A percentile compares a stretch with the other conserved stretches of the same genome.
Evolutionary conservation across 768 basidiomycete genomes (phyloP).

Genomic region (Kondoa malvinella): DNA sequence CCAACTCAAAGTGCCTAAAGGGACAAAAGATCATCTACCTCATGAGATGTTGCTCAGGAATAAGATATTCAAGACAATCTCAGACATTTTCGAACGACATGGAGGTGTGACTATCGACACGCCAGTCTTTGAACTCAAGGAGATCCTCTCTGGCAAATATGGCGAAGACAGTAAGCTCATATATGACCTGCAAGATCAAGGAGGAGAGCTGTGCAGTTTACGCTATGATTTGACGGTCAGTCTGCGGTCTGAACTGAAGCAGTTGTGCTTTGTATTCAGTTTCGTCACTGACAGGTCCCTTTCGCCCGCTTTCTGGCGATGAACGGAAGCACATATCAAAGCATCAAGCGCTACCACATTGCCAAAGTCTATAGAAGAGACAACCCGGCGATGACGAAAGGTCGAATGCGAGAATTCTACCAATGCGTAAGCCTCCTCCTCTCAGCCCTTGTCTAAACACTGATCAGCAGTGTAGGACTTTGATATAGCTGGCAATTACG

Average conservation of each 20-base stretch:
- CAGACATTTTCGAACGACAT: slow-evolving; percentile 68
- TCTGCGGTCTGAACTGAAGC: not conserved
- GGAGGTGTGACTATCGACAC: slow-evolving; percentile 90
- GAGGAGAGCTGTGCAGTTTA: slow-evolving; percentile 84
- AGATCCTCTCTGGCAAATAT: slow-evolving; percentile 87
- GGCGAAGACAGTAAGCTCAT: slow-evolving; percentile 96
- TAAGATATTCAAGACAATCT: slow-evolving; percentile 72
- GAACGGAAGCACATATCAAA: slow-evolving; percentile 54
- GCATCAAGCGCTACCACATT: slow-evolving; percentile 81
- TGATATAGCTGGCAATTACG: slow-evolving; percentile 79
- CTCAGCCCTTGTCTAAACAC: not conserved
- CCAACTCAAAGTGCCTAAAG: slow-evolving; percentile 86
- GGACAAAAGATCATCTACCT: slow-evolving; percentile 86
- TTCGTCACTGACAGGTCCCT: slow-evolving; percentile 41
- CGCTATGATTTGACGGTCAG: slow-evolving; percentile 82
- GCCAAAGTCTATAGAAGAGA: slow-evolving; percentile 98
- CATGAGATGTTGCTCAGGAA: slow-evolving; percentile 81
- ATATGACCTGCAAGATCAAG: slow-evolving; percentile 92
- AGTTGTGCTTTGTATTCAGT: not conserved
- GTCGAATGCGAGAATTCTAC: slow-evolving; percentile 94
- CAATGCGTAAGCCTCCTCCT: slow-evolving; percentile 53
- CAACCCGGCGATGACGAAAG: slow-evolving; percentile 92
- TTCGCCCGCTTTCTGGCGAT: slow-evolving; percentile 90
- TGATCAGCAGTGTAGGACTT: slow-evolving; percentile 49
- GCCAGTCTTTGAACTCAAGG: slow-evolving; percentile 93